A percentile compares a stretch with the other conserved stretches of the same genome.
These are phyloP conservation scores for Leccinum ochraceum DNA, from an alignment of 768 basidiomycete genomes.

Conservation along the genomic window DNA sequence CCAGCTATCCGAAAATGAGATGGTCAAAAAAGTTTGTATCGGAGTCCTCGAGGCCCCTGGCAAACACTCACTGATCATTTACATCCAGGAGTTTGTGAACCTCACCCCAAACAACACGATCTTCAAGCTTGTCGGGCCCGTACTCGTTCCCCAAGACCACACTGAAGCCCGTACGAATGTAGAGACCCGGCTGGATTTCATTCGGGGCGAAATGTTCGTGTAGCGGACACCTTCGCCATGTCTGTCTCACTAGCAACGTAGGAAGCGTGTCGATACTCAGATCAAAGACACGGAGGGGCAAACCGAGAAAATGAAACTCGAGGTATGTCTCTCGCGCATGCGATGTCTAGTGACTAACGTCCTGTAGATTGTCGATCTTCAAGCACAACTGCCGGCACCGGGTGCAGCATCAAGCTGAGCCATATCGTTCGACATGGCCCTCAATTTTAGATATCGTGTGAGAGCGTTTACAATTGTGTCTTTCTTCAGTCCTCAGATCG, in stretches of 20 bases:
- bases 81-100: constrained; percentile 72
- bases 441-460: neutral
- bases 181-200: constrained; percentile 88
- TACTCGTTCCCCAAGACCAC: constrained; percentile 88
- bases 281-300: constrained; percentile 77
- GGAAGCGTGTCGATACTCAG: constrained; percentile 79
- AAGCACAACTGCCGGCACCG: constrained; percentile 52
- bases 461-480: neutral
- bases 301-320: constrained; percentile 78
- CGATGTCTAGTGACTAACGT: constrained; percentile 16
- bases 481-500: neutral
- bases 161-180: constrained; percentile 85
- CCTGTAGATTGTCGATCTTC: constrained; percentile 63
- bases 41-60: neutral
- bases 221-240: neutral
- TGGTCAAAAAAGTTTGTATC: constrained; percentile 75
- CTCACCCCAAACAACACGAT: constrained; percentile 76
- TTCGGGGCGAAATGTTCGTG: constrained; percentile 80
- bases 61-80: neutral
- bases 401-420: constrained; percentile 11
- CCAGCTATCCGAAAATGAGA: constrained; percentile 88
- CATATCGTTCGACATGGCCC: neutral
- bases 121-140: constrained; percentile 90
- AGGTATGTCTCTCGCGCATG: constrained; percentile 47
- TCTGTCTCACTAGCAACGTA: constrained; percentile 28